Conservation (phyloP, 441 rosid genomes). For the Viola pubescens region DNA sequence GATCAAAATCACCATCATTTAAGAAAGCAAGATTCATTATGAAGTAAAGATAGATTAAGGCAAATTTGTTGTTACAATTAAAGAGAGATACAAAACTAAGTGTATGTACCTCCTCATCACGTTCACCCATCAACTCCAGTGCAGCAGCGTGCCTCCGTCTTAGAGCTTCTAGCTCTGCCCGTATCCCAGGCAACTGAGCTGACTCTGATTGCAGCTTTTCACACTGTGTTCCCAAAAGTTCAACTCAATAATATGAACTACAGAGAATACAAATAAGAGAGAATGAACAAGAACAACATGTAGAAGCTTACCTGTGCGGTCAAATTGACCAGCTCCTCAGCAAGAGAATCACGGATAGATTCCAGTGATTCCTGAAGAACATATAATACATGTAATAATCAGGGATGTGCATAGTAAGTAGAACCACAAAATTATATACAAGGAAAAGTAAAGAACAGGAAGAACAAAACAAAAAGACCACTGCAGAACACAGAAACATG, state of each 20-base stretch:
- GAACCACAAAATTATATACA: too few species aligned
- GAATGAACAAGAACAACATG: constrained; percentile 3
- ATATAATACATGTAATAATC: constrained; percentile 16
- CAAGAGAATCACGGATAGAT: constrained; percentile 91
- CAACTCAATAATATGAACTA: background rate
- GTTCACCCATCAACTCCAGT: constrained; percentile 97
- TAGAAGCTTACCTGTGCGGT: constrained; percentile 28
- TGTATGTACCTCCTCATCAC: constrained; percentile 86
- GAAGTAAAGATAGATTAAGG: background rate
- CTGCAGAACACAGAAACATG: background rate
- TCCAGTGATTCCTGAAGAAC: constrained; percentile 78
- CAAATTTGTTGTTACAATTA: background rate
- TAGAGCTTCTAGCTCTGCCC: constrained; percentile 86
- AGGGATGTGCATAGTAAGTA: background rate
- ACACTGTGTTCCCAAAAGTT: constrained; percentile 42
- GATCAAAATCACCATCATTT: too few species aligned
- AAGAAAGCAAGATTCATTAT: background rate
- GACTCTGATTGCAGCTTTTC: constrained; percentile 79
- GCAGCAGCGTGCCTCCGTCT: constrained; percentile 94
- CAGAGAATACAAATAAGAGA: constrained; percentile 1
- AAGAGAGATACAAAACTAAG: constrained; percentile 7
- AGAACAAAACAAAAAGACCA: background rate
- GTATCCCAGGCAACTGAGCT: constrained; percentile 59
- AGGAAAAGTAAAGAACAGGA: background rate
- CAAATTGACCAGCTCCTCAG: constrained; percentile 93